Evolutionary conservation across 768 basidiomycete genomes (phyloP).

Genomic region (Kwoniella dejecticola): DNA sequence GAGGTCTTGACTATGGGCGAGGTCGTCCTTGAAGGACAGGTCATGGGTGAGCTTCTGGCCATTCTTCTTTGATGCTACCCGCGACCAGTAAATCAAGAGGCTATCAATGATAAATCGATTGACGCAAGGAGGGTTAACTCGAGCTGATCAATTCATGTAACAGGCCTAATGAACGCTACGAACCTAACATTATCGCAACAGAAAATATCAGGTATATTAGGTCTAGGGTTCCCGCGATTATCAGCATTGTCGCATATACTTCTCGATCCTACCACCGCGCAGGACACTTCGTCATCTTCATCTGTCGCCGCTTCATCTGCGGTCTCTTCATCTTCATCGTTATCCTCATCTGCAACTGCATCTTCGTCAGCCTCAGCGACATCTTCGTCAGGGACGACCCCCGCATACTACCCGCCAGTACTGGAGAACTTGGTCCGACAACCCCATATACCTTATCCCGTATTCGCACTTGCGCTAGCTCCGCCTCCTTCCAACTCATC

Average conservation of each 20-base stretch:
- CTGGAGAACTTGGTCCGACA: slow-evolving; percentile 32
- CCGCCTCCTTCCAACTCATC: slow-evolving; percentile 20
- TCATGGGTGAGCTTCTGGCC: slow-evolving; percentile 32
- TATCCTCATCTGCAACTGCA: slow-evolving; percentile 17
- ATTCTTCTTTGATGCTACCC: neutral
- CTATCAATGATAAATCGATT: no score
- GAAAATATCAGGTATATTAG: slow-evolving; percentile 43
- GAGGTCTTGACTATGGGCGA: slow-evolving; percentile 32
- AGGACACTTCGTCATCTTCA: neutral
- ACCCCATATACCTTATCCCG: slow-evolving; percentile 37
- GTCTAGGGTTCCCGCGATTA: slow-evolving; percentile 46
- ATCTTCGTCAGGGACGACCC: slow-evolving; percentile 17
- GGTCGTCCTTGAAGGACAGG: slow-evolving; percentile 17
- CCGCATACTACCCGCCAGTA: slow-evolving; percentile 41
- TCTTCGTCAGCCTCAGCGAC: slow-evolving; percentile 7
- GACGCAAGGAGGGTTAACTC: neutral
- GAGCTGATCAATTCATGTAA: neutral
- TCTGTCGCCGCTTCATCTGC: slow-evolving; percentile 8
- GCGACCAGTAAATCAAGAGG: no score
- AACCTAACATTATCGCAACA: slow-evolving; percentile 39
- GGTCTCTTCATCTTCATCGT: slow-evolving; percentile 9
- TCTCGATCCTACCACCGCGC: neutral
- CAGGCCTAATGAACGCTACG: slow-evolving; percentile 44
- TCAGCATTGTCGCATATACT: slow-evolving; percentile 23
- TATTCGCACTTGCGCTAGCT: slow-evolving; percentile 42